phyloP scores from a whole-genome alignment of 345 rosid species.

The Melastoma malabathricum region DNA sequence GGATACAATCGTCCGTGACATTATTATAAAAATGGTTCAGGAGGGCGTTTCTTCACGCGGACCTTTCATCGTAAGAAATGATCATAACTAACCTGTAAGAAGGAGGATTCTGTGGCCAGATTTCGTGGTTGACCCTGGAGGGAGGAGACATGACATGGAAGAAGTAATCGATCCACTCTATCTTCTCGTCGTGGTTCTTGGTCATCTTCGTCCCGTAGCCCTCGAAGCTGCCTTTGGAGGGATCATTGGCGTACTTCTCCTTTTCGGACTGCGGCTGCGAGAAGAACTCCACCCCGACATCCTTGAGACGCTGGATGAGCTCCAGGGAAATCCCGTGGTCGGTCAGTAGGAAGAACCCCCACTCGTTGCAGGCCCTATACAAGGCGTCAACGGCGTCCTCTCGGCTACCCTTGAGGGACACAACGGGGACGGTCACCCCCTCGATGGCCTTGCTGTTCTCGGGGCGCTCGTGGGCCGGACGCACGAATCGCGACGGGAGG shows the following conservation, averaged over 20 bases:
- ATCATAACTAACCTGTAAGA: conserved; percentile 15
- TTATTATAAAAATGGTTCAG: too few species aligned
- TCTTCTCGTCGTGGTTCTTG: conserved; percentile 24
- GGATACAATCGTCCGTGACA: too few species aligned
- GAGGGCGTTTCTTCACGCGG: too few species aligned
- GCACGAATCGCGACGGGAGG: conserved; percentile 29
- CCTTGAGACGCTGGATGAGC: conserved; percentile 21
- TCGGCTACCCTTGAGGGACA: conserved; percentile 21
- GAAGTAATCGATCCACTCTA: conserved; percentile 38
- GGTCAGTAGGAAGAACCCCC: conserved; percentile 29
- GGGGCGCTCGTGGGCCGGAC: conserved; percentile 28
- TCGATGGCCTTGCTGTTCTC: conserved; percentile 26
- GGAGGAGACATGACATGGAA: conserved; percentile 30
- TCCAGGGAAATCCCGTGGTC: conserved; percentile 22
- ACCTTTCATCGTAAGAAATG: too few species aligned
- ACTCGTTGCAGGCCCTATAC: conserved; percentile 19
- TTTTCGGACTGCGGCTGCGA: conserved; percentile 28
- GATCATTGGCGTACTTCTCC: conserved; percentile 30
- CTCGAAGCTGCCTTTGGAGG: conserved; percentile 22
- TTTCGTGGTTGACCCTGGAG: conserved; percentile 15
- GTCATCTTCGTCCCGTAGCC: conserved; percentile 48
- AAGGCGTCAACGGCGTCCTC: conserved; percentile 8
- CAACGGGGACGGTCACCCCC: conserved; percentile 27
- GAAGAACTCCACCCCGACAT: conserved; percentile 36
- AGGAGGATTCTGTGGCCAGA: conserved; percentile 30